A percentile compares a stretch with the other conserved stretches of the same genome.
These are phyloP conservation scores for Diaporthe humulicola DNA, from an alignment of 2,329 filamentous ascomycete genomes.

Conservation along the genomic window DNA sequence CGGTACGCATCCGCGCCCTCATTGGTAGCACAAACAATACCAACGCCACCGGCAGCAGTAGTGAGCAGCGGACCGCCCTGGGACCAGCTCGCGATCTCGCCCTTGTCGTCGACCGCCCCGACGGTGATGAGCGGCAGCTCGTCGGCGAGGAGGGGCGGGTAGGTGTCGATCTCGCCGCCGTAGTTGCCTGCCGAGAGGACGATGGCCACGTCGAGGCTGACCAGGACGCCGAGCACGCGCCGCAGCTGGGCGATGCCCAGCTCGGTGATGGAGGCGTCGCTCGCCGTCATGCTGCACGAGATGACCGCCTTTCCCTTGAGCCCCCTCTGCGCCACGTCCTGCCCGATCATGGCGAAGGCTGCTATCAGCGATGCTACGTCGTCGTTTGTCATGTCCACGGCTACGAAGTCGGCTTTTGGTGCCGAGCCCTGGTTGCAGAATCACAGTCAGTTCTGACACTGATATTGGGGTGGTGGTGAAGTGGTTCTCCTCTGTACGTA, in stretches of 20 bases:
- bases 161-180: constrained; percentile 17
- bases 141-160: constrained; percentile 5
- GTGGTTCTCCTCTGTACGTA: neutral
- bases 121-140: constrained; percentile 14
- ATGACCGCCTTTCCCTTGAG: constrained; percentile 7
- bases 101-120: neutral
- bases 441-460: neutral
- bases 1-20: constrained; percentile 12
- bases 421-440: neutral
- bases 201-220: constrained; percentile 7
- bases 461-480: fast-evolving
- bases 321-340: constrained; percentile 3
- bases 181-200: constrained; percentile 3
- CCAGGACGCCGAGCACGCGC: constrained; percentile 10
- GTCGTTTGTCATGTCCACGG: constrained; percentile 11
- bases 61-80: neutral
- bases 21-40: constrained; percentile 11
- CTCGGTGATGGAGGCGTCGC: constrained; percentile 8
- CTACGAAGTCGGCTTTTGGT: constrained; percentile 14
- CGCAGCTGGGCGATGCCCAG: neutral
- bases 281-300: constrained; percentile 17
- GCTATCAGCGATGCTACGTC: constrained; percentile 9
- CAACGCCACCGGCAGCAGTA: neutral
- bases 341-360: constrained; percentile 11
- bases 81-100: constrained; percentile 4